A percentile compares a stretch with the other conserved stretches of the same genome.
Evolutionary conservation across 192 early-diverging fungal species (phyloP).

Genomic region (Backusella luteola): DNA sequence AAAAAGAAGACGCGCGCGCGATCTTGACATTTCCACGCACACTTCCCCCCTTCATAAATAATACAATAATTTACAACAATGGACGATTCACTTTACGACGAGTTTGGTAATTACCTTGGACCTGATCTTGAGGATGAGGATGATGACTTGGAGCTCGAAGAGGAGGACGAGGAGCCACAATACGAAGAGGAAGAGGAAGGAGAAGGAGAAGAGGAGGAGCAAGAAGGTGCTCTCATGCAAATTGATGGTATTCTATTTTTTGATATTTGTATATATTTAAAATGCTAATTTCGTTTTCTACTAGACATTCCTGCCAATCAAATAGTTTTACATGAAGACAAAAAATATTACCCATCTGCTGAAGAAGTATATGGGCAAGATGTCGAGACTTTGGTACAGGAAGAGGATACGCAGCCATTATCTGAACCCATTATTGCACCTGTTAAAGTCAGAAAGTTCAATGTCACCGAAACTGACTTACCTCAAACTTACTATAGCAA

Average conservation of each 20-base stretch:
- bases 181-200: slow-evolving; percentile 28
- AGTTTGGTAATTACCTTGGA: slow-evolving; percentile 99
- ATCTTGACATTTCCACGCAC: neutral
- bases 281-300: neutral
- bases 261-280: neutral
- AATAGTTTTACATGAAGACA: slow-evolving; percentile 97
- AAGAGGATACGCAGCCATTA: slow-evolving; percentile 96
- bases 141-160: slow-evolving; percentile 51
- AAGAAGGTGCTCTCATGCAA: slow-evolving; percentile 51
- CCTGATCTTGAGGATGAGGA: slow-evolving; percentile 83
- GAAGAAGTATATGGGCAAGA: slow-evolving; percentile 94
- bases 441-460: slow-evolving; percentile 82
- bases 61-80: slow-evolving; percentile 35
- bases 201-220: slow-evolving; percentile 32
- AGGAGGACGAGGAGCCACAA: slow-evolving; percentile 46
- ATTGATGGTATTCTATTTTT: slow-evolving; percentile 51
- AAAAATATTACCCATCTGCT: slow-evolving; percentile 97
- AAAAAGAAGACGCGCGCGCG: neutral
- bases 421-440: slow-evolving; percentile 94
- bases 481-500: slow-evolving; percentile 86
- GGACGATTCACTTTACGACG: slow-evolving; percentile 83
- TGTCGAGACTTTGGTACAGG: slow-evolving; percentile 95
- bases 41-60: neutral
- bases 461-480: slow-evolving; percentile 79
- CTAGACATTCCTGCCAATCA: slow-evolving; percentile 64